Evolutionary conservation across 2,329 filamentous ascomycete species (phyloP).

Genomic region (Exutisphaerella laricina): DNA sequence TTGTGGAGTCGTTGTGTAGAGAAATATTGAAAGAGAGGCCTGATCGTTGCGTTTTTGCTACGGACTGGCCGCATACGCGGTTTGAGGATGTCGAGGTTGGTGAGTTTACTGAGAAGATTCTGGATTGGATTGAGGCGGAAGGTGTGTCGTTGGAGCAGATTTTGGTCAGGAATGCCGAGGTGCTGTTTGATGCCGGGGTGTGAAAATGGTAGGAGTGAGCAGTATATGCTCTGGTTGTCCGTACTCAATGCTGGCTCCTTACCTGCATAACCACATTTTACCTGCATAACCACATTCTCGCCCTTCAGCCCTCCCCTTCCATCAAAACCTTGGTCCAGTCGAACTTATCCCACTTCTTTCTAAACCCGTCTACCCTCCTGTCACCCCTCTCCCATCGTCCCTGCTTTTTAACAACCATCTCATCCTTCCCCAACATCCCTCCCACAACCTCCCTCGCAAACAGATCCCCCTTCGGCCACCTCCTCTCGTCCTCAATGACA

Average conservation of each 20-base stretch:
- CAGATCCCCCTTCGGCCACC: conserved; percentile 86
- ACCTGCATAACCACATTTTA: too few relatives aligned
- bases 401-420: conserved; percentile 82
- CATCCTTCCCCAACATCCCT: conserved; percentile 79
- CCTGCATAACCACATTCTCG: too few relatives aligned
- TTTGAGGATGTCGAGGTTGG: conserved; percentile 53
- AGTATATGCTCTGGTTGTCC: too few relatives aligned
- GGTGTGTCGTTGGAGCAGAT: conserved; percentile 44
- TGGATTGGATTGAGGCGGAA: conserved; percentile 49
- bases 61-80: conserved; percentile 61
- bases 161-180: conserved; percentile 53
- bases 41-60: conserved; percentile 52
- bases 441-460: conserved; percentile 90
- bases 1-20: conserved; percentile 40
- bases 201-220: too few relatives aligned
- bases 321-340: conserved; percentile 72
- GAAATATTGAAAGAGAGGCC: conserved; percentile 46
- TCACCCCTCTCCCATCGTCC: conserved; percentile 73
- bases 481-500: conserved; percentile 75
- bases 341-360: conserved; percentile 82
- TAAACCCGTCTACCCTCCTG: conserved; percentile 67
- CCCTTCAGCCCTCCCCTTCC: conserved; percentile 35
- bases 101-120: conserved; percentile 50
- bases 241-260: too few relatives aligned
- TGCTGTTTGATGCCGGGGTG: conserved; percentile 35